These are phyloP conservation scores for Oropetium thomaeum DNA, from an alignment of 176 grass and related monocot genomes.

Conservation along the genomic window DNA sequence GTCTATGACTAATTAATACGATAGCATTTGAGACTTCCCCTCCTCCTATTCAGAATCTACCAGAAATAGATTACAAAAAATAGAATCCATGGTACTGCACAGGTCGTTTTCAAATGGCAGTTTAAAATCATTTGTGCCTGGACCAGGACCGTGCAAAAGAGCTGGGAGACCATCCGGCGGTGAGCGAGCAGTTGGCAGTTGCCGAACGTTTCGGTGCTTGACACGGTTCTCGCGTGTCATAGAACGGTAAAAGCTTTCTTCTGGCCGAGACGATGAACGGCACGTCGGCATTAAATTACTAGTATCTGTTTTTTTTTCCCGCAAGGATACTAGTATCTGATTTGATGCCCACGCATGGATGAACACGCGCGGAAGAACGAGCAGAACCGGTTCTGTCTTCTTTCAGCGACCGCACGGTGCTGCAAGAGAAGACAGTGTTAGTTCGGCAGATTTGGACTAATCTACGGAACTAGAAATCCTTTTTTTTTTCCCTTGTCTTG, in stretches of 20 bases:
- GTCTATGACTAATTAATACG: not conserved
- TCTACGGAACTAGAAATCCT: not conserved
- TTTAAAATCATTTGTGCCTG: not conserved
- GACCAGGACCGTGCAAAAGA: not conserved
- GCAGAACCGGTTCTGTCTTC: too few species aligned
- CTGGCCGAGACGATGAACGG: not conserved
- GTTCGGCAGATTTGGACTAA: conserved; percentile 38
- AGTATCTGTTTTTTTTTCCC: too few species aligned
- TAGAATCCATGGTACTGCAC: too few species aligned
- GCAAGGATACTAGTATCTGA: too few species aligned
- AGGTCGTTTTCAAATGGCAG: not conserved
- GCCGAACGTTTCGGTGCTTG: conserved; percentile 28
- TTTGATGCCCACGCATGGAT: not conserved
- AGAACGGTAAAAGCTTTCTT: not conserved
- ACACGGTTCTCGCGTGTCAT: not conserved
- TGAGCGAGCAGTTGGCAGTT: conserved; percentile 24
- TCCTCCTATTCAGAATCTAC: not conserved
- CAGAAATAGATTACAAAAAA: conserved; percentile 3
- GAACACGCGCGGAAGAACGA: too few species aligned
- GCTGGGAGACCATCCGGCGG: not conserved
- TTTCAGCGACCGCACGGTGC: not conserved
- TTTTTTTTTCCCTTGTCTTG: not conserved
- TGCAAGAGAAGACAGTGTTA: conserved; percentile 19
- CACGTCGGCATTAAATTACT: not conserved
- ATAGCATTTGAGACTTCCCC: not conserved